phyloP scores from a whole-genome alignment of 1,139 yeast genomes.

The Pneumocystis wakefieldiae region DNA sequence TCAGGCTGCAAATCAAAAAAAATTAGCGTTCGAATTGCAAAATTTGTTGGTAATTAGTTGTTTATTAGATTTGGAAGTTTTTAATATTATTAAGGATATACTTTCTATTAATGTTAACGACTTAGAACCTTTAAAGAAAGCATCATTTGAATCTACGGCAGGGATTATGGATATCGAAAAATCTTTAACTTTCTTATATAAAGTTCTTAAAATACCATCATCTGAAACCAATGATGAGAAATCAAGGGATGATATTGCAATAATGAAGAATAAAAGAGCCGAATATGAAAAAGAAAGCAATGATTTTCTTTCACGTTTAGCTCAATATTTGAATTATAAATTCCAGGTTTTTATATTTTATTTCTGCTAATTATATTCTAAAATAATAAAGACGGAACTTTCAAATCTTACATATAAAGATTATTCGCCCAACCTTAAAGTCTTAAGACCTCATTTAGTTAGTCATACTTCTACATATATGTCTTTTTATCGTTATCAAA shows the following conservation, averaged over 20 bases:
- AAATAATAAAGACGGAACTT: slow-evolving; percentile 2
- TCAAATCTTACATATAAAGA: slow-evolving; percentile 1
- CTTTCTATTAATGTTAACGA: slow-evolving; percentile 50
- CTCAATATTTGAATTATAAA: slow-evolving; percentile 8
- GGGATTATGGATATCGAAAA: slow-evolving; percentile 40
- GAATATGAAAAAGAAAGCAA: slow-evolving; percentile 8
- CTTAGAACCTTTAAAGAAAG: slow-evolving; percentile 33
- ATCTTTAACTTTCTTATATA: slow-evolving; percentile 43
- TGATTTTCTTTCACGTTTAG: slow-evolving; percentile 7
- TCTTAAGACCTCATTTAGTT: not conserved
- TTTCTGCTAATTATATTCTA: not conserved
- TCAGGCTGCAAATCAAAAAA: slow-evolving; percentile 64
- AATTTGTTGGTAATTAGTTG: slow-evolving; percentile 25
- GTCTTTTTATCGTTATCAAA: slow-evolving; percentile 30
- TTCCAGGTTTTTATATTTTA: slow-evolving; percentile 8
- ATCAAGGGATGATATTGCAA: slow-evolving; percentile 28
- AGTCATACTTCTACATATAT: slow-evolving; percentile 7
- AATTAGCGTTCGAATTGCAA: slow-evolving; percentile 52
- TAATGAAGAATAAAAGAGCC: slow-evolving; percentile 4
- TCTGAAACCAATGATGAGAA: not conserved
- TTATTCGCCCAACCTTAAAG: not conserved
- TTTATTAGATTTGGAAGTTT: not conserved
- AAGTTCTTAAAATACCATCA: slow-evolving; percentile 33
- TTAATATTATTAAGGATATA: slow-evolving; percentile 32
- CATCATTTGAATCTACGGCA: slow-evolving; percentile 36